Evolutionary conservation across 257 asterid genomes (phyloP).

Genomic region (Solanum raphanifolium): DNA sequence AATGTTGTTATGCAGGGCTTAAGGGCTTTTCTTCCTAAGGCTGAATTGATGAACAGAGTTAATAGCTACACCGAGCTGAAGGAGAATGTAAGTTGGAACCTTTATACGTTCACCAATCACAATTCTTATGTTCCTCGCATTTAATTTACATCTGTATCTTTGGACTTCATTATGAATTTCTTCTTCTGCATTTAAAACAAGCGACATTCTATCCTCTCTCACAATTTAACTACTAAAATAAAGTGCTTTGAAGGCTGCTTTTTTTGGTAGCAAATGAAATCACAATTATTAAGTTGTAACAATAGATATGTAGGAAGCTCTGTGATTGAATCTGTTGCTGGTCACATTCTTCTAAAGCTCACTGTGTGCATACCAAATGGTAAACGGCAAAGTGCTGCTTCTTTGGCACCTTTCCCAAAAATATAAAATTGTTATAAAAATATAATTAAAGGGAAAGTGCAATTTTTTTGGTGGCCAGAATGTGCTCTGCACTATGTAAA

Average conservation of each 20-base stretch:
- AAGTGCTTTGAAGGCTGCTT: background rate
- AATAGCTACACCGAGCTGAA: conserved; percentile 70
- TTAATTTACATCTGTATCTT: background rate
- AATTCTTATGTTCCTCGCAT: background rate
- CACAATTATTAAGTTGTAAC: background rate
- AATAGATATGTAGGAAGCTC: background rate
- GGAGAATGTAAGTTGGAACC: conserved; percentile 46
- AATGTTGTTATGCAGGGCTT: conserved; percentile 60
- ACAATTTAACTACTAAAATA: background rate
- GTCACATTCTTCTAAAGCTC: background rate
- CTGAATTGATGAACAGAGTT: conserved; percentile 75
- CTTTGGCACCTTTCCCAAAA: background rate
- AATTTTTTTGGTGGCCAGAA: background rate
- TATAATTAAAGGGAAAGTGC: background rate
- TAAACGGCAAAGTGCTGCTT: background rate
- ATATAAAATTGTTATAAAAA: background rate
- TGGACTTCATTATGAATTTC: background rate
- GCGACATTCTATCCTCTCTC: background rate
- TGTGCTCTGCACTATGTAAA: background rate
- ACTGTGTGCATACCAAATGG: background rate
- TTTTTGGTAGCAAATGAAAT: background rate
- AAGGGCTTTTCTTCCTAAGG: conserved; percentile 91
- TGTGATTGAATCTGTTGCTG: background rate
- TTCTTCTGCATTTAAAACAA: background rate
- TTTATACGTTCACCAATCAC: background rate